Base-by-base conservation (phyloP, 176 grass and related monocot species). In the Oryza meyeriana region DNA sequence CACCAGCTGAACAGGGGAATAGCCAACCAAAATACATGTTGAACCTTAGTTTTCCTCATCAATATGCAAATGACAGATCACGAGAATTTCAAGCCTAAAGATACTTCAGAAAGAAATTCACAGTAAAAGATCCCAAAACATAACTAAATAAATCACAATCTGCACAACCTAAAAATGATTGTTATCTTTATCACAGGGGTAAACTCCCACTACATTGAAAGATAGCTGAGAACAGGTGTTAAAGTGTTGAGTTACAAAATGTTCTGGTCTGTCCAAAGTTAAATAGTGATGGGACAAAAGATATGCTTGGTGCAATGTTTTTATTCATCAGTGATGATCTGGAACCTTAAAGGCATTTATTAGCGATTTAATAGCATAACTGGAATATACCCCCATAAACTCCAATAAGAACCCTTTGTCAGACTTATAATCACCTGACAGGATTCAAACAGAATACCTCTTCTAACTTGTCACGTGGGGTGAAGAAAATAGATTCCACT, bases 401-500 rank as follows among this genome's bases (percentile, higher is more conserved):
- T 59, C 6, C 4, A 1, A 36, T 58, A 61, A 78, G 7, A 76
- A 63, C 10, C 25, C 16, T 64, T 34, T 44, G 13, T 57, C 12
- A 31, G 11, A 33, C 39, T 36, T 36, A 40, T 39, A 77, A 63
- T 16, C 22, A 77, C 31, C 26, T 77, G 14, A 3, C 8, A 24
- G 12, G 45, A 77, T 66, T 82, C 12, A 58, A 69, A 63, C 26
- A 61, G 38, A 61, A 81, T 90, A 94, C 95, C 95, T 95, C 92
- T 91, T 98, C 95, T 73, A 95, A 72, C 80, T 91, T 98, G 30
- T 98, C 95, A 10, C 85, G 92, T 24, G 89, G 87, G n/a, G 79
- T 90, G 59, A 93, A 95, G 79, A 98, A 98, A 82, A 98, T 95
- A 32, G 92, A 95, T 75, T 98, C 95, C 73, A 98, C 92, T 17